phyloP scores from a whole-genome alignment of 345 rosid species.

The Aurinia saxatilis region DNA sequence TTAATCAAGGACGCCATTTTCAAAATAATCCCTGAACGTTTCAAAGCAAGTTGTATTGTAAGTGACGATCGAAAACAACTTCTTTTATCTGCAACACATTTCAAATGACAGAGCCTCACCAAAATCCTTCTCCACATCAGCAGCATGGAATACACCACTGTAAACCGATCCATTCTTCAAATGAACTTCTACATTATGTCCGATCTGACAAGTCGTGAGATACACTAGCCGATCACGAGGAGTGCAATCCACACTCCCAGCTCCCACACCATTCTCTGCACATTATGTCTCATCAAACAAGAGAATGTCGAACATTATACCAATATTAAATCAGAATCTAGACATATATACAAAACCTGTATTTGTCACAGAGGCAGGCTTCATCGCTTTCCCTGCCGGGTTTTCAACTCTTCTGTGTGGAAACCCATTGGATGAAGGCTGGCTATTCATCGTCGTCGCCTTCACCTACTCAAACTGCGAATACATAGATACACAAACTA shows the following conservation, averaged over 20 bases:
- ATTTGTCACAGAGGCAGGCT: constrained; percentile 38
- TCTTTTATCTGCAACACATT: not conserved
- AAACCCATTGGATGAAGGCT: constrained; percentile 63
- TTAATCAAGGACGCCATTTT: constrained; percentile 78
- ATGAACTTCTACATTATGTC: constrained; percentile 83
- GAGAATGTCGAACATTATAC: constrained; percentile 1
- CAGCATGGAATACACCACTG: constrained; percentile 72
- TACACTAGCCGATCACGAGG: constrained; percentile 53
- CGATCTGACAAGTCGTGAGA: constrained; percentile 60
- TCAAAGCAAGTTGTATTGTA: constrained; percentile 5
- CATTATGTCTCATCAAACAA: constrained; percentile 20
- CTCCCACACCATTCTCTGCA: constrained; percentile 32
- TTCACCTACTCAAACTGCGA: constrained; percentile 13
- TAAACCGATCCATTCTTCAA: constrained; percentile 72
- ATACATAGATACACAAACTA: not conserved
- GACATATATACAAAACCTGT: constrained; percentile 30
- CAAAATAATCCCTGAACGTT: constrained; percentile 64
- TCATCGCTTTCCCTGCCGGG: constrained; percentile 46
- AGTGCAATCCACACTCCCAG: constrained; percentile 45
- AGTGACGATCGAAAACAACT: not conserved
- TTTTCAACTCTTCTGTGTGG: constrained; percentile 51
- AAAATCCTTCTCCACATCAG: constrained; percentile 61
- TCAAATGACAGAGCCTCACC: constrained; percentile 37
- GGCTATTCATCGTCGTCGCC: constrained; percentile 45
- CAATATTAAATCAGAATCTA: not conserved